Base-by-base conservation (phyloP, 1,284 basidiomycete species). In the Cutaneotrichosporon dermatis region DNA sequence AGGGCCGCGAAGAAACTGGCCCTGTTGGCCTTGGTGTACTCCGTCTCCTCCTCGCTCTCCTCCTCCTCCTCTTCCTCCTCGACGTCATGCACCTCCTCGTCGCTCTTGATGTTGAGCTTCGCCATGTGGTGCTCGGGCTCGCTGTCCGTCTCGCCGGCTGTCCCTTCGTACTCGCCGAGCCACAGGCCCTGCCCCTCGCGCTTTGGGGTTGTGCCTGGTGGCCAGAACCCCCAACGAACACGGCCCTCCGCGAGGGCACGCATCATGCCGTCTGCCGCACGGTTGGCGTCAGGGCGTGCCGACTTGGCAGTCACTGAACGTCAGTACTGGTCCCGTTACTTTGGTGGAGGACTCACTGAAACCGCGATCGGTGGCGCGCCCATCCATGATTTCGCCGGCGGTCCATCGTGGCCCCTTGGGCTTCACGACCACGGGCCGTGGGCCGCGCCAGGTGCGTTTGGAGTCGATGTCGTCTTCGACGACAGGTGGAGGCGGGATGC, bases 211-310 rank as follows among this genome's bases (percentile, higher is more conserved):
- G 33, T 35, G 9, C 57, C 57, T 1, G 70, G 86, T 5, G 90
- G 89, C 85, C 87, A 88, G 76, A 93, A 94, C 15, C 85, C 88
- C 92, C 92, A 95, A 43, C 81, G 81, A 55, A 93, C 82, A 65
- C 81, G 82, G 13, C 89, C 88, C 74, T 94, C 89, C 0, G 90
- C 88, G 25, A 92, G 79, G 6, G 83, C 79, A 51, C 90, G 84
- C 64, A 95, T 82, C 64, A 94, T 88, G 25, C 86, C 83, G 72
- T 95, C 93, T 15, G 91, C 93, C 1, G 92, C 90, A 49, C 93
- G 83, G 71, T 91, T 88, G 15, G 88, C 80, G 78, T 96, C 93
- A 7, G 90, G 88, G 59, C 93, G 77, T 6, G 90, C 92, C 13
- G 89, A 88, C 75, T 92, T 89, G 9, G 93, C 92, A 48, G 92